A percentile compares a stretch with the other conserved stretches of the same genome.
phyloP scores from a whole-genome alignment of 768 basidiomycete species.

The Amanita polypyramis region DNA sequence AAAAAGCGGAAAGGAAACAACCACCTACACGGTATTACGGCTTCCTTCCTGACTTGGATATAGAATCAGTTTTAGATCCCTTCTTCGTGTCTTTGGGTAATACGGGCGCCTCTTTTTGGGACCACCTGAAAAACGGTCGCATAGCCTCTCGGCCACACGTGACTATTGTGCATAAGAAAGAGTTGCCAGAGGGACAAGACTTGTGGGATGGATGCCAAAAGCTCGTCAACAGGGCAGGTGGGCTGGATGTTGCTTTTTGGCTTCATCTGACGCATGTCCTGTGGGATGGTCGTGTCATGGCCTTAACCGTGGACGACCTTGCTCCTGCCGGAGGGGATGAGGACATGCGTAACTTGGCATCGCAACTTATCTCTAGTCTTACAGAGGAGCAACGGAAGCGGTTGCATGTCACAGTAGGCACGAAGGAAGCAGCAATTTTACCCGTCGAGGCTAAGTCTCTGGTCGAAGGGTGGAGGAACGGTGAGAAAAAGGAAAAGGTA shows the following conservation, averaged over 20 bases:
- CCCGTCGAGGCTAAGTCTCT: constrained; percentile 65
- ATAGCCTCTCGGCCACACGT: constrained; percentile 65
- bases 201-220: constrained; percentile 41
- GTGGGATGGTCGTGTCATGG: constrained; percentile 47
- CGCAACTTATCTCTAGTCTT: constrained; percentile 35
- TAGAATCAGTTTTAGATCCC: constrained; percentile 35
- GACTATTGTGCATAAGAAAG: constrained; percentile 70
- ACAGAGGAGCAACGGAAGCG: constrained; percentile 33
- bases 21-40: constrained; percentile 61
- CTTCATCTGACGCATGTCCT: constrained; percentile 54
- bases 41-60: constrained; percentile 62
- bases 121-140: constrained; percentile 25
- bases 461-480: constrained; percentile 43
- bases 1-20: constrained; percentile 16
- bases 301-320: constrained; percentile 58
- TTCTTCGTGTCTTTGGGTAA: constrained; percentile 26
- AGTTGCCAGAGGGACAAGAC: constrained; percentile 17
- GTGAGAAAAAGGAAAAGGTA: constrained; percentile 8
- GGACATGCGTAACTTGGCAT: constrained; percentile 12
- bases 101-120: constrained; percentile 35
- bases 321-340: constrained; percentile 17
- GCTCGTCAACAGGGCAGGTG: constrained; percentile 28
- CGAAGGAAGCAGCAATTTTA: constrained; percentile 33
- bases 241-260: constrained; percentile 32
- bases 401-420: constrained; percentile 88